These are phyloP conservation scores for Microglena sp. DNA, from an alignment of 139 green algal genomes.

Conservation along the genomic window DNA sequence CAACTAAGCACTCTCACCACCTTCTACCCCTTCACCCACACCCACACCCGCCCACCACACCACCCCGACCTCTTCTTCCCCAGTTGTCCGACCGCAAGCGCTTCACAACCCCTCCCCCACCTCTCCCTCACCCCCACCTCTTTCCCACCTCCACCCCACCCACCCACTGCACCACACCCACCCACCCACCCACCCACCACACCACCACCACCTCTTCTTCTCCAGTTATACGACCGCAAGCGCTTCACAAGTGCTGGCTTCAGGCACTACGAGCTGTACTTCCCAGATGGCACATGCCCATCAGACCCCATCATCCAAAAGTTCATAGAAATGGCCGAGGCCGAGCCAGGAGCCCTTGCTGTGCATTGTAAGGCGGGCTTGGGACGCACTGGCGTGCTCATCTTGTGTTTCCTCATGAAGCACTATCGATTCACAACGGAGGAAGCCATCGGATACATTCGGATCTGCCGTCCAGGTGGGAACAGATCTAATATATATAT, in stretches of 20 bases:
- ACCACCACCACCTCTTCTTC: not conserved
- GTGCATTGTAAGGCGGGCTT: slow-evolving; percentile 91
- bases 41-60: too few relatives aligned
- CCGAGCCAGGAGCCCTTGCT: slow-evolving; percentile 28
- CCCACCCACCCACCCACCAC: too few relatives aligned
- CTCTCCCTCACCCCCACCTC: too few relatives aligned
- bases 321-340: slow-evolving; percentile 70
- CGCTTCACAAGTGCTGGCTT: slow-evolving; percentile 70
- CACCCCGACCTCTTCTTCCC: too few relatives aligned
- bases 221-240: slow-evolving; percentile 70
- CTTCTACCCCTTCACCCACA: too few relatives aligned
- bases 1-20: too few relatives aligned
- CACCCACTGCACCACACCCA: too few relatives aligned
- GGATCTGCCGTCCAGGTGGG: slow-evolving; percentile 72
- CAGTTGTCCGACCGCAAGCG: too few relatives aligned
- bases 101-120: too few relatives aligned
- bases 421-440: slow-evolving; percentile 71
- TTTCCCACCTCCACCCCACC: not conserved
- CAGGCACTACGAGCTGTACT: slow-evolving; percentile 84
- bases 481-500: too few relatives aligned
- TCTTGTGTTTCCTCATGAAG: slow-evolving; percentile 91
- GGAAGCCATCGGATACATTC: slow-evolving; percentile 87
- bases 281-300: slow-evolving; percentile 81
- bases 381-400: slow-evolving; percentile 84
- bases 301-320: slow-evolving; percentile 52